Evolutionary conservation across 164 flowering plant species (phyloP).

Genomic region (Macadamia tetraphylla): DNA sequence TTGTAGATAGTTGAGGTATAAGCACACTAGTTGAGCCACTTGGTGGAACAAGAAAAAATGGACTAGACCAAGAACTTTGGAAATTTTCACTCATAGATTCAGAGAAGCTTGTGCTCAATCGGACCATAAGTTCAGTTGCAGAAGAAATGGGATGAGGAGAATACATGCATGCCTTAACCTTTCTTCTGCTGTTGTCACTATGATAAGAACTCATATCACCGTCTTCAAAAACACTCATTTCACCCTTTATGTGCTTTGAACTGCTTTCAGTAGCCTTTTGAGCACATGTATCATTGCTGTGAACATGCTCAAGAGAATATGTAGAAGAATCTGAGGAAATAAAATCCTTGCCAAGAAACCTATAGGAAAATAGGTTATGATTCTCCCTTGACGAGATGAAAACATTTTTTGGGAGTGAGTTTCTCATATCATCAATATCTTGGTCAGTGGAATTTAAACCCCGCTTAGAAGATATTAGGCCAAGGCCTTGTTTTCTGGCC

Average conservation of each 20-base stretch:
- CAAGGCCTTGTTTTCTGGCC: slow-evolving; percentile 51
- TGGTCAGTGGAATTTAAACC: slow-evolving; percentile 15
- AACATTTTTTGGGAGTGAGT: slow-evolving; percentile 18
- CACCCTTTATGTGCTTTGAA: slow-evolving; percentile 5
- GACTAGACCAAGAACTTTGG: slow-evolving; percentile 58
- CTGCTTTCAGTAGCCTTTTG: slow-evolving; percentile 13
- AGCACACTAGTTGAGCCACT: slow-evolving; percentile 72
- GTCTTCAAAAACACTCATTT: slow-evolving; percentile 15
- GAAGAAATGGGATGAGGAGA: slow-evolving; percentile 51
- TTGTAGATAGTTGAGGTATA: slow-evolving; percentile 55
- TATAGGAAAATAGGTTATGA: slow-evolving; percentile 9
- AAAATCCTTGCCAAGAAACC: slow-evolving; percentile 19
- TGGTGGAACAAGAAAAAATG: slow-evolving; percentile 71
- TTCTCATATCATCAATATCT: slow-evolving; percentile 7
- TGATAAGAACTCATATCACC: slow-evolving; percentile 17
- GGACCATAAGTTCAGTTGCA: slow-evolving; percentile 59
- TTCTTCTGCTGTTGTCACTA: slow-evolving; percentile 25
- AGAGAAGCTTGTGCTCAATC: slow-evolving; percentile 34
- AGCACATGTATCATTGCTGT: slow-evolving; percentile 10
- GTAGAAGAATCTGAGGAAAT: slow-evolving; percentile 16
- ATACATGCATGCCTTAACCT: slow-evolving; percentile 61
- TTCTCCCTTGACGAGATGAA: slow-evolving; percentile 30
- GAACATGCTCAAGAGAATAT: slow-evolving; percentile 6
- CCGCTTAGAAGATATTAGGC: slow-evolving; percentile 32
- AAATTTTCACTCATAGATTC: slow-evolving; percentile 21